phyloP scores from a whole-genome alignment of 2,329 filamentous ascomycete species.

The Colletotrichum caudatum region DNA sequence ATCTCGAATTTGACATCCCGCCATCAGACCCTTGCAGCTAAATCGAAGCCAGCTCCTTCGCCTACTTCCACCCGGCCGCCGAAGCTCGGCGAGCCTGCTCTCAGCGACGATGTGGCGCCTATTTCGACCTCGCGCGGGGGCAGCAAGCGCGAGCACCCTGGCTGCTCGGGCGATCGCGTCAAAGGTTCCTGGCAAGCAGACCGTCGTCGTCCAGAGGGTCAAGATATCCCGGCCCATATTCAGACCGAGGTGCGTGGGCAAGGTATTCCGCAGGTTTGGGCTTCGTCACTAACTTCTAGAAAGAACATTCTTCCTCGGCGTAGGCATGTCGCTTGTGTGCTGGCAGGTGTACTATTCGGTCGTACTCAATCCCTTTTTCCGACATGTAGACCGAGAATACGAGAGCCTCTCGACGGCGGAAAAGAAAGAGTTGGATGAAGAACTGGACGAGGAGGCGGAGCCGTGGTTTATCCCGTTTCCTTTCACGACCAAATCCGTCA shows the following conservation, averaged over 20 bases:
- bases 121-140: conserved; percentile 27
- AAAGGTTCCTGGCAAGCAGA: conserved; percentile 23
- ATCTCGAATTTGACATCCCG: neutral
- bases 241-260: conserved; percentile 31
- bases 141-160: conserved; percentile 18
- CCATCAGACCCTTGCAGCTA: neutral
- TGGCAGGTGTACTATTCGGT: conserved; percentile 59
- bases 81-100: conserved; percentile 27
- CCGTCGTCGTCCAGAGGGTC: conserved; percentile 41
- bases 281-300: neutral
- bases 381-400: conserved; percentile 57
- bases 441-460: conserved; percentile 58
- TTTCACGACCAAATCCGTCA: conserved; percentile 64
- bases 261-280: neutral
- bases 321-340: conserved; percentile 52
- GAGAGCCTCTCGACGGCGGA: conserved; percentile 58
- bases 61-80: conserved; percentile 15
- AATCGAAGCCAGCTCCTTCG: neutral
- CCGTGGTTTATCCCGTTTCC: conserved; percentile 72
- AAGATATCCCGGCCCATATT: conserved; percentile 27
- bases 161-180: conserved; percentile 34
- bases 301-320: conserved; percentile 48
- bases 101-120: conserved; percentile 35
- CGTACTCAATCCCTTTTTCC: conserved; percentile 61
- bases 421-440: conserved; percentile 53